Evolutionary conservation across 164 flowering plant genomes (phyloP).

Genomic region (Nymphaea thermarum): DNA sequence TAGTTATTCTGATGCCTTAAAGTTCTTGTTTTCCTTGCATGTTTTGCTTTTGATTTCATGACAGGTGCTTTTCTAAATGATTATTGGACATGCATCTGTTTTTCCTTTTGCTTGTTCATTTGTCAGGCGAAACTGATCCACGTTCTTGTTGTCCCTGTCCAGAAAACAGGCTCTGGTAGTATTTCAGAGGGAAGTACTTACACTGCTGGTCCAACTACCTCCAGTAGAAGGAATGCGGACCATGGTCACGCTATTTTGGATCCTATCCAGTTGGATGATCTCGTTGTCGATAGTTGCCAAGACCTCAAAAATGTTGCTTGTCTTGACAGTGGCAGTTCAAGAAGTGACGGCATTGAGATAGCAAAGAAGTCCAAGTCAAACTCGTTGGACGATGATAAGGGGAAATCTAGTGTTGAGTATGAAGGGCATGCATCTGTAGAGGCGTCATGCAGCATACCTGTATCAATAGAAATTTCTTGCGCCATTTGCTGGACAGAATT

Average conservation of each 20-base stretch:
- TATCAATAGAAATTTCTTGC: constrained; percentile 55
- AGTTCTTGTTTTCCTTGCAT: not conserved
- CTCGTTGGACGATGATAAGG: not conserved
- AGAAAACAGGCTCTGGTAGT: not conserved
- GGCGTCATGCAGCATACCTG: constrained; percentile 9
- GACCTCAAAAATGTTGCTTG: constrained; percentile 8
- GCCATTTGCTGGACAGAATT: constrained; percentile 91
- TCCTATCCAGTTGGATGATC: not conserved
- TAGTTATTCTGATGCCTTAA: not conserved
- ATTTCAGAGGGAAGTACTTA: not conserved
- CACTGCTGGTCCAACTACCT: not conserved
- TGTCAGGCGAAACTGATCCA: not conserved
- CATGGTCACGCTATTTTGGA: not conserved
- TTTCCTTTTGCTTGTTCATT: not conserved
- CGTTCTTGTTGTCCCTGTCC: not conserved
- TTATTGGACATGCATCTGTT: not conserved
- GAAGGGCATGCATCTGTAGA: not conserved
- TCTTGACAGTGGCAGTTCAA: constrained; percentile 6
- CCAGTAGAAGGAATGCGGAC: not conserved
- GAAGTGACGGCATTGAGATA: constrained; percentile 8
- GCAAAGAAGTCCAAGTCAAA: constrained; percentile 7
- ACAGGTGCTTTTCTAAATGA: not conserved
- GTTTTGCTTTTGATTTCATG: not conserved
- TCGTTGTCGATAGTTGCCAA: not conserved
- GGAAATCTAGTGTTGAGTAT: not conserved